Conservation (phyloP, 1,284 basidiomycete species). For the Lignosus rhinocerotis region DNA sequence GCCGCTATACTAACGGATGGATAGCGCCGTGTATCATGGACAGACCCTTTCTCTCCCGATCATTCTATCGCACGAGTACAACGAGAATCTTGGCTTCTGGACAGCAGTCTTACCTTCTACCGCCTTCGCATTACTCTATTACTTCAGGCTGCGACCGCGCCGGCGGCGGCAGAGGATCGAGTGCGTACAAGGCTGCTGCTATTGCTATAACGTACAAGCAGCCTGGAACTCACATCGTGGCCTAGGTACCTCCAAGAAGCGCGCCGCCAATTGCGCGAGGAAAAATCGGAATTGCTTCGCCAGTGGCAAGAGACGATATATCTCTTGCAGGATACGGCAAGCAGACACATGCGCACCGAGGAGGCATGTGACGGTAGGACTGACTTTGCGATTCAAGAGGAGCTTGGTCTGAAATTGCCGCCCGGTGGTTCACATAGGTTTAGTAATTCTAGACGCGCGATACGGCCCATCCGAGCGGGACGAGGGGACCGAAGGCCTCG, state of each 20-base stretch:
- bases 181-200: constrained; percentile 25
- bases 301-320: constrained; percentile 55
- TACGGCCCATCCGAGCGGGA: constrained; percentile 64
- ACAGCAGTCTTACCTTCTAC: constrained; percentile 36
- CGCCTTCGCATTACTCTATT: constrained; percentile 34
- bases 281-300: constrained; percentile 54
- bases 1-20: constrained; percentile 1
- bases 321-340: constrained; percentile 47
- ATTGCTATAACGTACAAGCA: background rate
- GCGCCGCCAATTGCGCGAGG: constrained; percentile 53
- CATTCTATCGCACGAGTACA: constrained; percentile 34
- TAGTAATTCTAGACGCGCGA: constrained; percentile 71
- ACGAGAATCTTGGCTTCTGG: constrained; percentile 32
- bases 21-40: constrained; percentile 36
- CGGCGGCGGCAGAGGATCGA: constrained; percentile 31
- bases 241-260: constrained; percentile 51
- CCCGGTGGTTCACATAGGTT: constrained; percentile 45
- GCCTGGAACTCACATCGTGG: constrained; percentile 4
- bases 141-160: constrained; percentile 36
- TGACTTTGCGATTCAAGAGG: constrained; percentile 1
- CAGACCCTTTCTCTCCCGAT: constrained; percentile 39
- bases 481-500: constrained; percentile 50
- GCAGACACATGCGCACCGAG: constrained; percentile 45
- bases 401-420: constrained; percentile 5
- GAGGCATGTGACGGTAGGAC: constrained; percentile 32